A percentile compares a stretch with the other conserved stretches of the same genome.
Conservation (phyloP, 1,284 basidiomycete genomes). For the Cutaneotrichosporon dermatis region DNA sequence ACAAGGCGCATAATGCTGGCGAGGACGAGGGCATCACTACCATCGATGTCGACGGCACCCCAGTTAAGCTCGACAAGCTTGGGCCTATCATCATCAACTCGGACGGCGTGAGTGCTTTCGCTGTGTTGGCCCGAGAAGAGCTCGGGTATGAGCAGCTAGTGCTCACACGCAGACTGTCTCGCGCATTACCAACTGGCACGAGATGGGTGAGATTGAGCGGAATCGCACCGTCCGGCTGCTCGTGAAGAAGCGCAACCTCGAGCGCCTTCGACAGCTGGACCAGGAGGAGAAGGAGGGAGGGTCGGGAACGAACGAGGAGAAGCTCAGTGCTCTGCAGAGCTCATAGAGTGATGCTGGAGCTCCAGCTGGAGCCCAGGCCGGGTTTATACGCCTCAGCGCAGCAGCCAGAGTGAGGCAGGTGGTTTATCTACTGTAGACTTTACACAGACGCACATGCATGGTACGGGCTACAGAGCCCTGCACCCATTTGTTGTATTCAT, state of each 20-base stretch:
- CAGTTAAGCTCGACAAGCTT: constrained; percentile 43
- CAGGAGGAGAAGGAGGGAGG: constrained; percentile 9
- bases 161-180: constrained; percentile 41
- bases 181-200: constrained; percentile 47
- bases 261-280: constrained; percentile 37
- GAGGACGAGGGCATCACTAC: constrained; percentile 21
- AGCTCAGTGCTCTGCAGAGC: constrained; percentile 18
- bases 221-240: constrained; percentile 44
- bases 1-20: not conserved
- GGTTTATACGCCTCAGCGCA: not conserved
- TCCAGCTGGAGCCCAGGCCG: too few species aligned
- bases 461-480: too few species aligned
- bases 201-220: constrained; percentile 42
- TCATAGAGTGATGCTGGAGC: not conserved
- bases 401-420: not conserved
- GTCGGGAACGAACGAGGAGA: constrained; percentile 3
- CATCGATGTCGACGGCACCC: constrained; percentile 40
- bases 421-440: too few species aligned
- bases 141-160: too few species aligned
- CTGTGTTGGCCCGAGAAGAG: too few species aligned
- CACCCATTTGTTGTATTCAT: too few species aligned
- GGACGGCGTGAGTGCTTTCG: constrained; percentile 41
- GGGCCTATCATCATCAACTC: constrained; percentile 49
- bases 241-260: constrained; percentile 47
- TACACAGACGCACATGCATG: too few species aligned